These are phyloP conservation scores for Mycena galopus DNA, from an alignment of 768 basidiomycete species.

Conservation along the genomic window DNA sequence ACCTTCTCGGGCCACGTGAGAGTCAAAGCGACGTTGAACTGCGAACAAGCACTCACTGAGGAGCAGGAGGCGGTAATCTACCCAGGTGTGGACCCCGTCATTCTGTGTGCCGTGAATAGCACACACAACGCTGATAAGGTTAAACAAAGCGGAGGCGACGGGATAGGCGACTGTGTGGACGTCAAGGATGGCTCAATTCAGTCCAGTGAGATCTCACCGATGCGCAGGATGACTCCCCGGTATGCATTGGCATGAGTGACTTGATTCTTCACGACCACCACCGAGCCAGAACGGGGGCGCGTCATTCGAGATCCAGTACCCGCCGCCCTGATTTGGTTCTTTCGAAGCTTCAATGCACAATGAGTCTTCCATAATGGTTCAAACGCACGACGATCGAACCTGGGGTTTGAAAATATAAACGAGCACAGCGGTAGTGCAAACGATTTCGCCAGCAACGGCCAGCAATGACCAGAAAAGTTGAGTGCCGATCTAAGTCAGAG, in stretches of 20 bases:
- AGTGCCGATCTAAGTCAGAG: conserved; percentile 31
- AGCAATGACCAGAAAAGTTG: conserved; percentile 37
- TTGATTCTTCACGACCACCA: not conserved
- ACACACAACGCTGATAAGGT: conserved; percentile 30
- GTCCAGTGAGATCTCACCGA: conserved; percentile 16
- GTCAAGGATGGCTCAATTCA: not conserved
- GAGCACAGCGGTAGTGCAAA: conserved; percentile 18
- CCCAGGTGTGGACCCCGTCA: conserved; percentile 32
- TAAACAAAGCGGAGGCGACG: conserved; percentile 32
- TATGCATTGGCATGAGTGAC: conserved; percentile 27
- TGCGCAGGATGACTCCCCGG: conserved; percentile 32
- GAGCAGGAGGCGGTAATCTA: conserved; percentile 26
- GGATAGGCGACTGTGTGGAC: conserved; percentile 29
- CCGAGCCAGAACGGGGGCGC: conserved; percentile 6
- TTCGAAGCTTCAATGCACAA: not conserved
- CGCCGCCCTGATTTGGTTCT: not conserved
- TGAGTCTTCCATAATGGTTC: not conserved
- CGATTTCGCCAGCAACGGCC: conserved; percentile 32
- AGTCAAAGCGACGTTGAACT: not conserved
- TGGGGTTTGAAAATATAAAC: conserved; percentile 37
- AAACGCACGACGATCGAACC: conserved; percentile 20
- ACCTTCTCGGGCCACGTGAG: conserved; percentile 4
- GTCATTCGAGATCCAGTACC: not conserved
- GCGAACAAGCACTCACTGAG: conserved; percentile 22
- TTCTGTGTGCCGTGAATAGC: conserved; percentile 30